A percentile compares a stretch with the other conserved stretches of the same genome.
These are phyloP conservation scores for Candida qinlingensis DNA, from an alignment of 805 yeast species.

Conservation along the genomic window DNA sequence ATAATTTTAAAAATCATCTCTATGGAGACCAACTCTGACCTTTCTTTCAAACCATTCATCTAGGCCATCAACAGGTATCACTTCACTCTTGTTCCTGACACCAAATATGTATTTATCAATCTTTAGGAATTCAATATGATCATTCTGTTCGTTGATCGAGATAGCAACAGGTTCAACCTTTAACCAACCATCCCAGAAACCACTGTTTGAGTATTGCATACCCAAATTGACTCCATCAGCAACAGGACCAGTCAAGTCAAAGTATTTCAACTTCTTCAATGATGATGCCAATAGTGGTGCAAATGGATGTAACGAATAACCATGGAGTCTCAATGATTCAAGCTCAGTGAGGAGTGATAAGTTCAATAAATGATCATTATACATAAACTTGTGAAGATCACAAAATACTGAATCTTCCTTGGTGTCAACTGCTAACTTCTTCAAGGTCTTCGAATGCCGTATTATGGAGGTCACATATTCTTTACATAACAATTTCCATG, in stretches of 20 bases:
- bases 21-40: constrained; percentile 25
- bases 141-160: constrained; percentile 29
- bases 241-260: constrained; percentile 44
- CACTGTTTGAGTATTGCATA: constrained; percentile 46
- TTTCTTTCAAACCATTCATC: constrained; percentile 41
- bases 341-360: constrained; percentile 24
- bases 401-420: constrained; percentile 33
- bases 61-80: constrained; percentile 40
- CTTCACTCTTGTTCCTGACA: constrained; percentile 19
- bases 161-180: constrained; percentile 50
- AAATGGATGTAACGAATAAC: constrained; percentile 27
- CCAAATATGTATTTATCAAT: constrained; percentile 48
- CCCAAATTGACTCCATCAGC: constrained; percentile 55
- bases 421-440: constrained; percentile 35
- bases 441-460: constrained; percentile 20
- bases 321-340: constrained; percentile 37
- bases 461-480: constrained; percentile 17
- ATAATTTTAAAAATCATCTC: constrained; percentile 3
- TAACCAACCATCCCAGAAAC: constrained; percentile 52
- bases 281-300: constrained; percentile 24
- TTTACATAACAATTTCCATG: constrained; percentile 21
- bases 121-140: constrained; percentile 35
- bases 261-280: constrained; percentile 25
- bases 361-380: constrained; percentile 17
- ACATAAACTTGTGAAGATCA: constrained; percentile 28